Percentiles rank a stretch among this genome's conserved stretches.
These are phyloP conservation scores for Arthroderma uncinatum DNA, from an alignment of 2,329 filamentous ascomycete genomes.

Conservation along the genomic window DNA sequence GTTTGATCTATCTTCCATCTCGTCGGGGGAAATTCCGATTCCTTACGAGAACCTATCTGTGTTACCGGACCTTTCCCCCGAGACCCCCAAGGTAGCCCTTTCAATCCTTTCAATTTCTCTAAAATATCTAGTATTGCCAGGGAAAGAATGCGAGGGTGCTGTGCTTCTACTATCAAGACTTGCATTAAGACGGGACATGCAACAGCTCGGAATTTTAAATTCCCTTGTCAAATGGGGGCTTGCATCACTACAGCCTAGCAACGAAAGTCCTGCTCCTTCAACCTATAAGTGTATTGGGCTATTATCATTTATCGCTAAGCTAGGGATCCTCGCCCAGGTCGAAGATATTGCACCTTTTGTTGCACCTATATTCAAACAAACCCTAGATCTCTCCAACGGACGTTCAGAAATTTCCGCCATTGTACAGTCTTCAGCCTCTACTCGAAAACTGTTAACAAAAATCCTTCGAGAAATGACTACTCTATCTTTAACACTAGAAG, in stretches of 20 bases:
- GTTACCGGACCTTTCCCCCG: slow-evolving; percentile 39
- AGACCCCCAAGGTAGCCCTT: slow-evolving; percentile 58
- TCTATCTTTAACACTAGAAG: slow-evolving; percentile 48
- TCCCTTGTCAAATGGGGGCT: slow-evolving; percentile 62
- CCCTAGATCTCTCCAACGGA: slow-evolving; percentile 48
- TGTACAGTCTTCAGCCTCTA: slow-evolving; percentile 62
- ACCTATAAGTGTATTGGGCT: slow-evolving; percentile 70
- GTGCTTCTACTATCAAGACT: slow-evolving; percentile 69
- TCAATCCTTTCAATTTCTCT: slow-evolving; percentile 61
- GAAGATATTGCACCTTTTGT: slow-evolving; percentile 62
- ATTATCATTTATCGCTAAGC: slow-evolving; percentile 65
- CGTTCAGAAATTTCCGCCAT: slow-evolving; percentile 40
- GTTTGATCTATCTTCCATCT: slow-evolving; percentile 83
- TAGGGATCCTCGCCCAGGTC: slow-evolving; percentile 60
- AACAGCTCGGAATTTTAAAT: slow-evolving; percentile 58
- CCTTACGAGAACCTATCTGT: slow-evolving; percentile 25
- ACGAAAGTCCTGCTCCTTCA: slow-evolving; percentile 33
- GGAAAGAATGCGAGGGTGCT: slow-evolving; percentile 85
- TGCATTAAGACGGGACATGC: slow-evolving; percentile 80
- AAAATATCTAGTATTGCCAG: slow-evolving; percentile 59
- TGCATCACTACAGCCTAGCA: slow-evolving; percentile 42
- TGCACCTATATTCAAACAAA: slow-evolving; percentile 52
- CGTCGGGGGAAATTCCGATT: slow-evolving; percentile 36
- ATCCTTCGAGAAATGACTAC: slow-evolving; percentile 64
- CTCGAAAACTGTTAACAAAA: slow-evolving; percentile 74